phyloP scores from a whole-genome alignment of 2,329 filamentous ascomycete species.

The Ophiognomonia clavigignenti-juglandacearum region DNA sequence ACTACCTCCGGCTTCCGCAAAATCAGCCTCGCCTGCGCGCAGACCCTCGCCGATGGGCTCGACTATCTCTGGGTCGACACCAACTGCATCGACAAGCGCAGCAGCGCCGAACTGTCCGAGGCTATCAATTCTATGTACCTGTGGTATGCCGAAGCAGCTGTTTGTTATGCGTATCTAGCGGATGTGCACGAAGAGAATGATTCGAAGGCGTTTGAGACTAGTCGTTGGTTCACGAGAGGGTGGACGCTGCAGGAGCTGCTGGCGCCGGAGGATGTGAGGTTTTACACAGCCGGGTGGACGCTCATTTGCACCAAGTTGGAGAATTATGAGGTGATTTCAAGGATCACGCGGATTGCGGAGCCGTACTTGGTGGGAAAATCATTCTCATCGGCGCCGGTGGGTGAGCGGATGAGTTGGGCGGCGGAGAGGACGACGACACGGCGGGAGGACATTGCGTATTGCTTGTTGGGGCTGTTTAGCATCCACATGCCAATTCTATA shows the following conservation, averaged over 20 bases:
- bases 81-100: constrained; percentile 32
- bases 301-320: not conserved
- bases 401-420: constrained; percentile 24
- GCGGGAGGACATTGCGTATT: constrained; percentile 23
- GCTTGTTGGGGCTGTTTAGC: constrained; percentile 23
- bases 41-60: constrained; percentile 21
- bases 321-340: not conserved
- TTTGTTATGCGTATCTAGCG: constrained; percentile 30
- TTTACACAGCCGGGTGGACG: constrained; percentile 16
- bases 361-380: not conserved
- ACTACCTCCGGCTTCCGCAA: constrained; percentile 33
- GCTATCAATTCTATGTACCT: too few relatives aligned
- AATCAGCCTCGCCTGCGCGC: constrained; percentile 25
- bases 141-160: constrained; percentile 23
- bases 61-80: constrained; percentile 33
- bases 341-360: not conserved
- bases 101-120: constrained; percentile 29
- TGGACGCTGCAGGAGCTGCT: constrained; percentile 17
- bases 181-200: constrained; percentile 20
- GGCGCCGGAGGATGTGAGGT: constrained; percentile 14
- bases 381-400: constrained; percentile 9
- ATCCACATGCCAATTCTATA: constrained; percentile 26
- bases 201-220: not conserved
- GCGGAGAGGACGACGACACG: constrained; percentile 19
- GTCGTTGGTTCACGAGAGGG: constrained; percentile 7